Conservation (phyloP, 306 rosid species). For the Castanea mollissima region DNA sequence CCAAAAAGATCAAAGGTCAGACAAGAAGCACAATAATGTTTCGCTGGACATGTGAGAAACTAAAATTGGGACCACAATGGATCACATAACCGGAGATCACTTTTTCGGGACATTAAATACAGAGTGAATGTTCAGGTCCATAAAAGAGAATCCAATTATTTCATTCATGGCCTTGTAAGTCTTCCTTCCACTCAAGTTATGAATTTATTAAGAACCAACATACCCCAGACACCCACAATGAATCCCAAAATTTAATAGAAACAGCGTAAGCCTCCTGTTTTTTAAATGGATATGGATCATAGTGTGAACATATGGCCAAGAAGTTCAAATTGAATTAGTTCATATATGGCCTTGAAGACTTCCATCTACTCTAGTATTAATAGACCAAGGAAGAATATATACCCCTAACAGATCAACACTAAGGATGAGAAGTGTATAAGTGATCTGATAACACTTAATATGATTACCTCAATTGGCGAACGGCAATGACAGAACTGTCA, state of each 20-base stretch:
- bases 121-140: neutral
- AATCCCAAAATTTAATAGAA: neutral
- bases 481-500: constrained; percentile 16
- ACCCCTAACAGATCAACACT: neutral
- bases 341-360: neutral
- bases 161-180: neutral
- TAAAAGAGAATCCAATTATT: neutral
- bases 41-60: neutral
- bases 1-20: neutral
- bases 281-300: neutral
- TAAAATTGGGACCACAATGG: neutral
- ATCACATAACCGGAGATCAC: neutral
- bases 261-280: neutral
- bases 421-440: neutral
- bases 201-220: neutral
- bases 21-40: neutral
- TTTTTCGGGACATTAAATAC: neutral
- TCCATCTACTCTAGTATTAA: neutral
- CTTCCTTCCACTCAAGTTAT: neutral
- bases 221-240: too few species aligned
- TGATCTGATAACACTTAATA: constrained; percentile 14
- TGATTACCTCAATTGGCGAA: constrained; percentile 27
- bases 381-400: neutral
- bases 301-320: neutral
- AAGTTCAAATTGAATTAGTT: neutral